Base-by-base conservation (phyloP, 257 asterid genomes). In the Lavandula angustifolia region DNA sequence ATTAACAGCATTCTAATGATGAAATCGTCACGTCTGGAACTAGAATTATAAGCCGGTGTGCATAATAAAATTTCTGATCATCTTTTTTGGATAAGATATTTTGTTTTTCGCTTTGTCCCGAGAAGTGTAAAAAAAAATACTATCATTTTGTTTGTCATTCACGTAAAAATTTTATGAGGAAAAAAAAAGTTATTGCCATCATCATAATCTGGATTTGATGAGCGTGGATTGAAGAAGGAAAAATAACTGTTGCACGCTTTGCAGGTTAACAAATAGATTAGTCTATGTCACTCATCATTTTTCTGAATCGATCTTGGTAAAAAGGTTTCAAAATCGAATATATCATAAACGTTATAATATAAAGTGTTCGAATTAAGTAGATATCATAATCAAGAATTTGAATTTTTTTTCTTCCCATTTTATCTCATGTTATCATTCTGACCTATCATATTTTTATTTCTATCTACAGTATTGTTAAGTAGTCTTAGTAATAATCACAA, bases 161-260 rank as follows among this genome's bases (percentile, higher is more conserved):
- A 34, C 10, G 13, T 65, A 42, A 9, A 11, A 9, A 34, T 8
- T 57, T 41, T 34, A 52, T 32, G 67, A 33, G 5, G 29, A 38
- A 12, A 7, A 7, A 32, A 42, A 33, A 3, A 14, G 47, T 50
- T 64, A 34, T 38, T 13, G 61, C 57, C 27, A 16, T 18, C 27
- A 47, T 53, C 13, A 70, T 44, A 43, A 46, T 58, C 27, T 22
- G 27, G 27, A 22, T 22, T 22, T 22, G 8, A 42, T 17, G 67
- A 64, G 70, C 70, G 66, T 67, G 74, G 40, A 18, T 33, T 53
- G 9, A 17, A 41, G 16, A 50, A n/a, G 43, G 34, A 32, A 46
- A 73, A 60, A 41, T 0, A 50, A 72, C 33, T 33, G 77, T 32
- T 72, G 77, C 68, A 58, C 60, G 77, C 44, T 40, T 10, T 12